Percentiles rank a stretch among this genome's conserved stretches.
phyloP scores from a whole-genome alignment of 2,329 filamentous ascomycete species.

The Monilinia fructigena region DNA sequence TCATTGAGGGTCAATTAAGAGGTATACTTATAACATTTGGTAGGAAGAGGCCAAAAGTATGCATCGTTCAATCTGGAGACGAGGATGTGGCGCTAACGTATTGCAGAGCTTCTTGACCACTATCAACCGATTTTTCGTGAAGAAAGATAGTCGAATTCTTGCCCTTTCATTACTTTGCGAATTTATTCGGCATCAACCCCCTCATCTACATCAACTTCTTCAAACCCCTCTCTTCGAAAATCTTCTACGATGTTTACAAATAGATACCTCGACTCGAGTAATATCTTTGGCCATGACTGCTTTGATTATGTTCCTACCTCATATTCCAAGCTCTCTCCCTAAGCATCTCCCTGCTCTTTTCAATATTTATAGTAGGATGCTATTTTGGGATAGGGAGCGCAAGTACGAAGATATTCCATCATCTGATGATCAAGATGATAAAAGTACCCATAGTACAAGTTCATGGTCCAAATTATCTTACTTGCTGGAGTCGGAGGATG shows the following conservation, averaged over 20 bases:
- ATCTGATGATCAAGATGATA: slow-evolving; percentile 34
- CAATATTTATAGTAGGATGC: slow-evolving; percentile 74
- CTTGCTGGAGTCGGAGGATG: slow-evolving; percentile 60
- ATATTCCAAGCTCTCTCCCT: slow-evolving; percentile 71
- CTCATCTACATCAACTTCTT: slow-evolving; percentile 69
- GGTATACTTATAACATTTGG: slow-evolving; percentile 50
- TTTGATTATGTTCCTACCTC: slow-evolving; percentile 78
- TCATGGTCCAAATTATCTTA: slow-evolving; percentile 65
- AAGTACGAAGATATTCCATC: slow-evolving; percentile 23
- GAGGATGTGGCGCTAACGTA: slow-evolving; percentile 30
- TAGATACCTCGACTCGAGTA: slow-evolving; percentile 73
- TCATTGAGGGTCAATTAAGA: slow-evolving; percentile 46
- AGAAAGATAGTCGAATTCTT: slow-evolving; percentile 61
- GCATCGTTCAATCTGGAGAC: slow-evolving; percentile 15
- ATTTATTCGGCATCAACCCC: slow-evolving; percentile 74
- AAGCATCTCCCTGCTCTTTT: slow-evolving; percentile 71
- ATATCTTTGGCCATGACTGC: slow-evolving; percentile 73
- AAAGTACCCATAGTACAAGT: slow-evolving; percentile 43
- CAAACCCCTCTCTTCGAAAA: slow-evolving; percentile 71
- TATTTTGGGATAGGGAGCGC: slow-evolving; percentile 67
- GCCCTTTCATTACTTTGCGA: slow-evolving; percentile 66
- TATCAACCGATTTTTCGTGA: slow-evolving; percentile 64
- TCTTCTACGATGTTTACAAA: slow-evolving; percentile 70
- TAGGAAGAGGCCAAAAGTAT: slow-evolving; percentile 63
- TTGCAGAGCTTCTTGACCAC: slow-evolving; percentile 63